Evolutionary conservation across 2,329 filamentous ascomycete species (phyloP).

Genomic region (Colletotrichum sp.): DNA sequence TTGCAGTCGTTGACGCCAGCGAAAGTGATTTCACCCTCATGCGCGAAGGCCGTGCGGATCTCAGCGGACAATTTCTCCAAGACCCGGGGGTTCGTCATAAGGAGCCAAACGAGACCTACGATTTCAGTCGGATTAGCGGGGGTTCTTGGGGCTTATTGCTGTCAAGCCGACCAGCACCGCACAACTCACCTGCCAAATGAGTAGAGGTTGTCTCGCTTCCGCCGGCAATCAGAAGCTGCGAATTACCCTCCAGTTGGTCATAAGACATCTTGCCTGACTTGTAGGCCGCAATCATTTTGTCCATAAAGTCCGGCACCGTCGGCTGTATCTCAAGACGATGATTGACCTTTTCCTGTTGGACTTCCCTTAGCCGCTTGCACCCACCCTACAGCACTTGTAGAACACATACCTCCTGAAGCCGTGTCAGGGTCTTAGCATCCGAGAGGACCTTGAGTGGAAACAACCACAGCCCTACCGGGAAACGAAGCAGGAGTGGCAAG

Average conservation of each 20-base stretch:
- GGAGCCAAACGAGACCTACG: constrained; percentile 26
- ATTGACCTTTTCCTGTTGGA: neutral
- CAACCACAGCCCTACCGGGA: neutral
- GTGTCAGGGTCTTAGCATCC: neutral
- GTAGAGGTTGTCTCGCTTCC: constrained; percentile 39
- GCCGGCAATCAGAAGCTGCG: constrained; percentile 27
- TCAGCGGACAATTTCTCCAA: constrained; percentile 38
- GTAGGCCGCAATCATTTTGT: neutral
- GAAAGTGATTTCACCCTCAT: constrained; percentile 16
- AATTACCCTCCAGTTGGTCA: constrained; percentile 10
- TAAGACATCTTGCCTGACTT: neutral
- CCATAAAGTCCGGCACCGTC: neutral
- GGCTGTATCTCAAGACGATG: neutral
- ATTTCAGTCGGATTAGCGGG: neutral
- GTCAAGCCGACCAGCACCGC: neutral
- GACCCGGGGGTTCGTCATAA: constrained; percentile 31
- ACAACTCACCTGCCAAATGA: constrained; percentile 30
- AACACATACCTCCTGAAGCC: neutral
- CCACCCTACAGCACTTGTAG: neutral
- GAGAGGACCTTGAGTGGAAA: neutral
- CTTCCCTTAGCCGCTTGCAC: neutral
- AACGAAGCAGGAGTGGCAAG: neutral
- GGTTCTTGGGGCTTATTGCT: too few relatives aligned
- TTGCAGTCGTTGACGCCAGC: constrained; percentile 11
- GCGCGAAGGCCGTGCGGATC: neutral